Base-by-base conservation (phyloP, 2,329 filamentous ascomycete species). In the Aspergillus texensis region DNA sequence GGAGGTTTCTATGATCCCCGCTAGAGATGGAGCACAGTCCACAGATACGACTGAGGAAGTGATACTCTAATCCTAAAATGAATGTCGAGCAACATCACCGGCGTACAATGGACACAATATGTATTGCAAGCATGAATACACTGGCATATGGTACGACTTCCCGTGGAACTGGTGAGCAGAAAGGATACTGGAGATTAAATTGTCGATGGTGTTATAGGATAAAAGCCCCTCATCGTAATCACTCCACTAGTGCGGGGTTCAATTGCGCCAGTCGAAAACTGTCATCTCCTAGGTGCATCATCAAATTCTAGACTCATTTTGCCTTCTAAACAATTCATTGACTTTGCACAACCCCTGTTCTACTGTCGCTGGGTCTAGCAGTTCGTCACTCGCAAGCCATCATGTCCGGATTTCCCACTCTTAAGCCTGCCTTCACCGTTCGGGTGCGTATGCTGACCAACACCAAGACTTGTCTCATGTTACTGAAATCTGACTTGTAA, bases 381-480 rank as follows among this genome's bases (percentile, higher is more conserved):
- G 5, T 55, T 39, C 11, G 14, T 39, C 34, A 39, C 32, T 24
- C 26, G 8, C 79, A 57, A 73, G 67, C 19, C 64, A 71, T 32
- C 56, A 78, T 79, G 75, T 69, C 77, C 14, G 74, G 70, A 53
- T 80, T 78, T 58, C 79, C 79, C 14, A 70, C 68, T 36, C 68
- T 80, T 55, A 69, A 79, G 64, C 79, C 78, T 5, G 79, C 79
- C 19, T 78, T 81, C 58, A 80, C 77, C 21, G 65, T 81, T 55
- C 68, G 70, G 67, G 78, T 80, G 67, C 41, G 58, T 57, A 39
- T 45, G 45, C 41, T 36, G 53, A 12, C 41, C 12, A 64, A 16
- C 11, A 36, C 26, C 19, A 41, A 16, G 45, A 14, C 39, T n/a
- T 41, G 21, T 6, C 36, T 21, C 55, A 21, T 32, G 11, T 41